phyloP scores from a whole-genome alignment of 129 eudicot species.

The Chrysanthemum seticuspe region DNA sequence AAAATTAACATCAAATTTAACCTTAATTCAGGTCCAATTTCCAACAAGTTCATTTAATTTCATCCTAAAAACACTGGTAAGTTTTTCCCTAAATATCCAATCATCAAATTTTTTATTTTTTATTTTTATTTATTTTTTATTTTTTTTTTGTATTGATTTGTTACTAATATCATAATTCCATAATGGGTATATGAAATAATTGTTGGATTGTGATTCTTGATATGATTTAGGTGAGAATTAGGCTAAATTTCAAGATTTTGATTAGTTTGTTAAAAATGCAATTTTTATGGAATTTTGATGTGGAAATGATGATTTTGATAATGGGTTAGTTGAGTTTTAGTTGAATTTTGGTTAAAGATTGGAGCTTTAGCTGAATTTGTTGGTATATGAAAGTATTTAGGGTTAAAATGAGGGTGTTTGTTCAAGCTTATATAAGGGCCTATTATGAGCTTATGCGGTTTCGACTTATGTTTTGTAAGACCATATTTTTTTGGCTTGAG shows the following conservation, averaged over 20 bases:
- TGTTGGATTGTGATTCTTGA: slow-evolving; percentile 14
- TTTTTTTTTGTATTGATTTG: too few relatives aligned
- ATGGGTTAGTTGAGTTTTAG: slow-evolving; percentile 25
- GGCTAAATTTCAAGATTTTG: background rate
- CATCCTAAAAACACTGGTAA: background rate
- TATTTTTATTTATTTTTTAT: background rate
- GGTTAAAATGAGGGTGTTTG: too few relatives aligned
- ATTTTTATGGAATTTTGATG: background rate
- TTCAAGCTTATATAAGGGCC: too few relatives aligned
- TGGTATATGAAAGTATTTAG: too few relatives aligned
- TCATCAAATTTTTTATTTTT: background rate
- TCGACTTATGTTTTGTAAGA: too few relatives aligned
- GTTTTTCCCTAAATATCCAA: background rate
- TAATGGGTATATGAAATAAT: slow-evolving; percentile 17
- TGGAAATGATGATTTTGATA: background rate
- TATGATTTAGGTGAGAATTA: slow-evolving; percentile 7
- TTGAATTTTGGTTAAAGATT: background rate
- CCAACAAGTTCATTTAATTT: background rate
- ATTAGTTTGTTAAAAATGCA: too few relatives aligned
- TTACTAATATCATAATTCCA: too few relatives aligned
- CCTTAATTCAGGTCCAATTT: background rate
- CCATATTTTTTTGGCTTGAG: too few relatives aligned
- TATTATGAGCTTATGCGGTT: too few relatives aligned
- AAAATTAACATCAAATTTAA: background rate
- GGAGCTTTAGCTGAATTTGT: too few relatives aligned